Percentiles rank a stretch among this genome's conserved stretches.
phyloP scores from a whole-genome alignment of 140 eudicot genomes.

The Bidens hawaiensis region DNA sequence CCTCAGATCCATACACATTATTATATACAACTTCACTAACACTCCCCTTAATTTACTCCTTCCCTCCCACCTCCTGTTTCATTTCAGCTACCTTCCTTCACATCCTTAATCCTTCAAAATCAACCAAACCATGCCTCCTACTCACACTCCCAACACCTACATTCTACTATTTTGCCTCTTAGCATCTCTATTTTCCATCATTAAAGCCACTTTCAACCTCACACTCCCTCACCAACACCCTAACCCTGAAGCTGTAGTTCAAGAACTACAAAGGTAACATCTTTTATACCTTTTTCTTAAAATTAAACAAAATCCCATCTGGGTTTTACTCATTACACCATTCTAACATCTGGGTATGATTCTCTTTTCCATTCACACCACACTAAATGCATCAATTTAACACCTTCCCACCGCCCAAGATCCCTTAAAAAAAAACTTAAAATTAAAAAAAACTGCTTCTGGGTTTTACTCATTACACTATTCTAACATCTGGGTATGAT shows the following conservation, averaged over 20 bases:
- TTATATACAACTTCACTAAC: slow-evolving; percentile 11
- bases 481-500: no score
- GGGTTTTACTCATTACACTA: no score
- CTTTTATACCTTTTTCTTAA: not conserved
- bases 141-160: slow-evolving; percentile 30
- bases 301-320: slow-evolving; percentile 1
- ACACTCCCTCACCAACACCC: slow-evolving; percentile 86
- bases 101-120: slow-evolving; percentile 16
- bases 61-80: slow-evolving; percentile 19
- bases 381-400: no score
- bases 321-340: slow-evolving; percentile 6
- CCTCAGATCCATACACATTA: slow-evolving; percentile 9
- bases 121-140: slow-evolving; percentile 41
- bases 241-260: slow-evolving; percentile 76
- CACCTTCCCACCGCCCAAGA: no score
- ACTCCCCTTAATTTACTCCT: slow-evolving; percentile 16
- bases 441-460: no score
- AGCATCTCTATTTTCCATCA: slow-evolving; percentile 34
- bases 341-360: slow-evolving; percentile 13
- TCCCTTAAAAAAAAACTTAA: no score
- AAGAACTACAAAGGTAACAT: slow-evolving; percentile 68
- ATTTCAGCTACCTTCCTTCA: slow-evolving; percentile 4
- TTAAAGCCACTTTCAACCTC: slow-evolving; percentile 49
- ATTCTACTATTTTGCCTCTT: slow-evolving; percentile 54
- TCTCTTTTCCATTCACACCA: no score